A percentile compares a stretch with the other conserved stretches of the same genome.
phyloP scores from a whole-genome alignment of 2,329 filamentous ascomycete species.

The Colletotrichum eleusines region DNA sequence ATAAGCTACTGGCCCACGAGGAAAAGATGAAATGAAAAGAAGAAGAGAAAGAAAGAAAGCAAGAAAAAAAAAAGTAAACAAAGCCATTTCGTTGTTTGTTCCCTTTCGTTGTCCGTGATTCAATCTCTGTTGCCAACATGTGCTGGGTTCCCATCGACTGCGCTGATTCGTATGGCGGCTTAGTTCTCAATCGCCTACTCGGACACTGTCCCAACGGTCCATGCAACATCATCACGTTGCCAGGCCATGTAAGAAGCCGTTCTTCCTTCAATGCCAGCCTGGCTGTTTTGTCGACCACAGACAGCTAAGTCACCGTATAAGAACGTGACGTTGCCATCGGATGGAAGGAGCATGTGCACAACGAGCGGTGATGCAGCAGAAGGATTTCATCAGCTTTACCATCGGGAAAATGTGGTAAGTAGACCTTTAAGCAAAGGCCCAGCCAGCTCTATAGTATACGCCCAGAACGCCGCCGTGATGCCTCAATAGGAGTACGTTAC shows the following conservation, averaged over 20 bases:
- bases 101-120: background rate
- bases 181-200: background rate
- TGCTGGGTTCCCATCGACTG: background rate
- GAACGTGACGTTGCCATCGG: background rate
- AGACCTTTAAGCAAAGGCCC: conserved; percentile 5
- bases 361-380: too few relatives aligned
- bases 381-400: background rate
- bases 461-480: conserved; percentile 34
- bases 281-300: background rate
- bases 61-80: conserved; percentile 21
- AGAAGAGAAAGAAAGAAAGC: background rate
- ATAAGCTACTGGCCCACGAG: conserved; percentile 20
- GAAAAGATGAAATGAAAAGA: conserved; percentile 36
- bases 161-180: background rate
- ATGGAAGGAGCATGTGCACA: background rate
- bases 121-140: background rate
- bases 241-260: background rate
- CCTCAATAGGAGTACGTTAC: conserved; percentile 21
- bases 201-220: background rate
- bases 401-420: background rate
- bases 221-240: background rate
- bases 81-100: background rate
- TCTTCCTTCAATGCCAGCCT: background rate
- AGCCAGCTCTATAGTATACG: conserved; percentile 29
- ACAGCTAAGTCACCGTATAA: too few relatives aligned